Evolutionary conservation across 257 asterid genomes (phyloP).

Genomic region (Striga asiatica): DNA sequence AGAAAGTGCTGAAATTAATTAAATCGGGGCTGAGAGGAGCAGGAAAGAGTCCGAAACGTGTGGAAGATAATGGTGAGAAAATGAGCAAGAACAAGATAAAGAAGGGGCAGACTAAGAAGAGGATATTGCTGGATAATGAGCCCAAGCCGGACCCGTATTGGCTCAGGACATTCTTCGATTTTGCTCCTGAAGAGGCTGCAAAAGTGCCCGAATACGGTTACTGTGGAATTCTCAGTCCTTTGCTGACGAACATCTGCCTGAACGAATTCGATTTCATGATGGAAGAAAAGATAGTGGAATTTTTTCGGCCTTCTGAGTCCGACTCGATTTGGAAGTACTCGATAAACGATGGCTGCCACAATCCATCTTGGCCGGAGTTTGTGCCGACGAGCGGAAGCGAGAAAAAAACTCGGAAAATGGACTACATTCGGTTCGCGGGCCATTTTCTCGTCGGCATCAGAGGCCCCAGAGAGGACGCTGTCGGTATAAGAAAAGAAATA

Average conservation of each 20-base stretch:
- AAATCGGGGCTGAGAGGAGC: constrained; percentile 46
- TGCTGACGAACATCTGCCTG: constrained; percentile 61
- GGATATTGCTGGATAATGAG: constrained; percentile 59
- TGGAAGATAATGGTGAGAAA: constrained; percentile 26
- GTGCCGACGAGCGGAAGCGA: constrained; percentile 90
- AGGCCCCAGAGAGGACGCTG: constrained; percentile 89
- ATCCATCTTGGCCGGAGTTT: constrained; percentile 99
- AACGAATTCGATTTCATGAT: constrained; percentile 63
- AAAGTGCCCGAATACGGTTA: constrained; percentile 65
- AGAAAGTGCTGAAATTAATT: constrained; percentile 63
- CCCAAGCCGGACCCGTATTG: constrained; percentile 95
- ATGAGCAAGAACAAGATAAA: constrained; percentile 35
- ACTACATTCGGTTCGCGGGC: constrained; percentile 68
- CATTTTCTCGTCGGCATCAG: constrained; percentile 82
- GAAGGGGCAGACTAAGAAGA: constrained; percentile 72
- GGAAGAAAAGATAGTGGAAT: constrained; percentile 57
- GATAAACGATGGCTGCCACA: constrained; percentile 75
- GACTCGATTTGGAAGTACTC: constrained; percentile 91
- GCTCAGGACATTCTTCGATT: constrained; percentile 71
- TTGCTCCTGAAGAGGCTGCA: constrained; percentile 92
- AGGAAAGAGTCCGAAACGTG: not conserved
- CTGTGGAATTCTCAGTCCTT: constrained; percentile 90
- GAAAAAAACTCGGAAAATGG: constrained; percentile 82
- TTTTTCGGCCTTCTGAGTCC: constrained; percentile 52
- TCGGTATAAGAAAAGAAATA: constrained; percentile 54